Conservation (phyloP, 2,329 filamentous ascomycete genomes). For the Aureobasidium zeae region DNA sequence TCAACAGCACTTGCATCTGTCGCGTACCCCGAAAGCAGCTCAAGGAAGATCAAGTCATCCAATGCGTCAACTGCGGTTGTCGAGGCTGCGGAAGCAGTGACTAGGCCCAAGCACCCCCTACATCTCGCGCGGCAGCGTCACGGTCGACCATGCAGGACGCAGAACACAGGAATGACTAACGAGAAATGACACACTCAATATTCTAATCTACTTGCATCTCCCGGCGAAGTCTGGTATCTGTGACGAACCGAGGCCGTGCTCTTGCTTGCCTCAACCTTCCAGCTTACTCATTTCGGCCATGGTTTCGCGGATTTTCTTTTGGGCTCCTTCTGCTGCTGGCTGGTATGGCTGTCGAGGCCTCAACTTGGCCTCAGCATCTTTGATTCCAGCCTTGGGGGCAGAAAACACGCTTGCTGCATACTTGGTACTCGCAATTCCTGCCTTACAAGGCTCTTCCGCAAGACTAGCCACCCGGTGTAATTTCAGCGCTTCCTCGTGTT, state of each 20-base stretch:
- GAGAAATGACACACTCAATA: constrained; percentile 8
- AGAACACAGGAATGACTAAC: not conserved
- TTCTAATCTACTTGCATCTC: constrained; percentile 2
- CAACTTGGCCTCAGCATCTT: constrained; percentile 49
- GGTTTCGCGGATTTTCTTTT: constrained; percentile 33
- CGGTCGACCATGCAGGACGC: not conserved
- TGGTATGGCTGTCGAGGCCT: constrained; percentile 55
- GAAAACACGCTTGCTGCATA: constrained; percentile 55
- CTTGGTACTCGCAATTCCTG: constrained; percentile 59
- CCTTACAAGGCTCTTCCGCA: constrained; percentile 55
- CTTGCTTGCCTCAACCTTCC: constrained; percentile 24
- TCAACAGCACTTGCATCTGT: constrained; percentile 94
- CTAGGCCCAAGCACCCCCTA: constrained; percentile 30
- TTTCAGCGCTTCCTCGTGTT: constrained; percentile 48
- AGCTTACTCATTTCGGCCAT: constrained; percentile 36
- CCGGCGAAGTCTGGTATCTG: not conserved
- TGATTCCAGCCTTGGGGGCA: constrained; percentile 50
- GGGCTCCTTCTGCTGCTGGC: constrained; percentile 35
- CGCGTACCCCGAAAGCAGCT: constrained; percentile 82
- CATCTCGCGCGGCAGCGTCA: not conserved
- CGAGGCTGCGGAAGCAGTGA: constrained; percentile 82
- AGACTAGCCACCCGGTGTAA: constrained; percentile 55
- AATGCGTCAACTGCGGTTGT: constrained; percentile 94
- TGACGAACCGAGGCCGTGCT: not conserved
- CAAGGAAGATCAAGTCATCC: constrained; percentile 81